Conservation (phyloP, 129 eudicot genomes). For the Helianthus tuberosus region DNA sequence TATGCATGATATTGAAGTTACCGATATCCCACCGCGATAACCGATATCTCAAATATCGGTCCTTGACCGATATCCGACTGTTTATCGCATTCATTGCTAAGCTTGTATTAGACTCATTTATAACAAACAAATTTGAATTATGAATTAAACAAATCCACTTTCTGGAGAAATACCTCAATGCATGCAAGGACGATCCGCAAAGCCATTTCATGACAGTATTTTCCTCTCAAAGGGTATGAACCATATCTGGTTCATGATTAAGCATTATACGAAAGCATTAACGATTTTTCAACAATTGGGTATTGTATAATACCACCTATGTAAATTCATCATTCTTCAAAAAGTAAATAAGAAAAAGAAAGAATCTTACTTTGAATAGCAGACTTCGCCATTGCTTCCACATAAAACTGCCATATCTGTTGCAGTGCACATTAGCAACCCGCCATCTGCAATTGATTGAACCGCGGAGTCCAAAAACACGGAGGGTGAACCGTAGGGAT, state of each 20-base stretch:
- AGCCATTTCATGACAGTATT: conserved; percentile 97
- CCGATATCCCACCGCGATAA: no score
- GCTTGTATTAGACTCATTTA: no score
- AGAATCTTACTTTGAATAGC: conserved; percentile 83
- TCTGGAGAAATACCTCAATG: conserved; percentile 67
- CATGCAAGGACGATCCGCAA: conserved; percentile 94
- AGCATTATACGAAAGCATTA: conserved; percentile 17
- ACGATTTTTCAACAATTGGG: neutral
- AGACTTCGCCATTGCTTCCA: conserved; percentile 97
- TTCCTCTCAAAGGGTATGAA: conserved; percentile 86
- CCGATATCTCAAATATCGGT: no score
- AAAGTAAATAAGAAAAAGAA: neutral
- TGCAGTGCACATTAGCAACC: conserved; percentile 94
- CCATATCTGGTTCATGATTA: conserved; percentile 66
- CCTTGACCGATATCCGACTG: no score
- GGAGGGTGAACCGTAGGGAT: conserved; percentile 97
- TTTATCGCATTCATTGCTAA: no score
- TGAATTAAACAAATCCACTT: neutral
- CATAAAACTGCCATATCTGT: conserved; percentile 98
- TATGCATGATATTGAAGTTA: no score
- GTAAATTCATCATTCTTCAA: neutral
- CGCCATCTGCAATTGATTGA: conserved; percentile 93
- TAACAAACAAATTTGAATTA: no score
- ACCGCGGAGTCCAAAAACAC: conserved; percentile 94
- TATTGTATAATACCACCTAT: neutral